Evolutionary conservation across 768 basidiomycete genomes (phyloP).

Genomic region (Imleria badia): DNA sequence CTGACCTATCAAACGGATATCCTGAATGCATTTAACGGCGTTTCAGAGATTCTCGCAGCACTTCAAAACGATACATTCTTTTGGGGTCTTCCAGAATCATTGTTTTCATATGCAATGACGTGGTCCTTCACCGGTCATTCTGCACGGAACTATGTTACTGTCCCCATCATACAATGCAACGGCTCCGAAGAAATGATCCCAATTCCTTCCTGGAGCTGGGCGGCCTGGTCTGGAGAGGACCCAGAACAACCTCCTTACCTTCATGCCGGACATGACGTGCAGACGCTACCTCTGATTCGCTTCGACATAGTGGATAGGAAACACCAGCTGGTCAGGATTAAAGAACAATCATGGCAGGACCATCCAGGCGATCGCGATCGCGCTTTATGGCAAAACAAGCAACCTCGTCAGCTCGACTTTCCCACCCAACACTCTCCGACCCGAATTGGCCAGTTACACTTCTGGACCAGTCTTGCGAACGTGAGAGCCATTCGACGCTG

Average conservation of each 20-base stretch:
- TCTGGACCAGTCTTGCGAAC: conserved; percentile 17
- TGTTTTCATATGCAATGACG: conserved; percentile 12
- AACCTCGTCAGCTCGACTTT: background rate
- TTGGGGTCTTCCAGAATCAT: conserved; percentile 17
- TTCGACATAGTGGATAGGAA: conserved; percentile 10
- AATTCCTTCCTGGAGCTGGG: conserved; percentile 23
- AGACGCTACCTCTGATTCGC: background rate
- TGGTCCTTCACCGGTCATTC: conserved; percentile 6
- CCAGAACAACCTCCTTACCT: background rate
- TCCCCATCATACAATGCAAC: background rate
- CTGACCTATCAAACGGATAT: conserved; percentile 16
- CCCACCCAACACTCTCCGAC: background rate
- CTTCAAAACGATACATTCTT: conserved; percentile 13
- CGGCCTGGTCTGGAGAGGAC: background rate
- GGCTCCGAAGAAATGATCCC: background rate
- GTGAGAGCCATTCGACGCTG: too few relatives aligned
- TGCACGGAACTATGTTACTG: background rate
- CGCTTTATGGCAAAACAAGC: too few relatives aligned
- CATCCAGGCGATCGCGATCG: background rate
- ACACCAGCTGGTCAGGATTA: background rate
- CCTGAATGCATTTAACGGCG: conserved; percentile 12
- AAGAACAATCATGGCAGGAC: background rate
- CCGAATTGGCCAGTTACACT: conserved; percentile 6
- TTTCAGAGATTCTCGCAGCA: conserved; percentile 9
- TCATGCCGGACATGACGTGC: background rate